phyloP scores from a whole-genome alignment of 2,329 filamentous ascomycete species.

The Zarea fungicola region DNA sequence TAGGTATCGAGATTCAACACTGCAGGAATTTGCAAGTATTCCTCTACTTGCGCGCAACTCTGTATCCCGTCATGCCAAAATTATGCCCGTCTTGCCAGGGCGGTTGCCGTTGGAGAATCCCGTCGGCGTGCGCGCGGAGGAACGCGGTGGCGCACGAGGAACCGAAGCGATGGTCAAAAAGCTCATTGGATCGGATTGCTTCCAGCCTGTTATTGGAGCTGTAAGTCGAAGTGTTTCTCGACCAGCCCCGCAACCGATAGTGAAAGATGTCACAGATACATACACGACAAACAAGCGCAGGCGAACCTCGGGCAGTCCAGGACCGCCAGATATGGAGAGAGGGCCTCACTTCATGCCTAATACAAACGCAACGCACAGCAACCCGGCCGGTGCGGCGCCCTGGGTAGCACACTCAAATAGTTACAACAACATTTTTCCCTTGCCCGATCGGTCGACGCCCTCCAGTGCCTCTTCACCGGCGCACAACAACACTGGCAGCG shows the following conservation, averaged over 20 bases:
- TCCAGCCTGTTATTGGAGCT: constrained; percentile 28
- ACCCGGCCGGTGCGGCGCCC: constrained; percentile 15
- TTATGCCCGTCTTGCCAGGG: constrained; percentile 39
- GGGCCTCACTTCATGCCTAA: background rate
- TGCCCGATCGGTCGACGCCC: constrained; percentile 30
- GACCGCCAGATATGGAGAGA: constrained; percentile 9
- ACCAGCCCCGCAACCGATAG: constrained; percentile 4
- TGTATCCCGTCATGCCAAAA: constrained; percentile 35
- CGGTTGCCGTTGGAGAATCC: constrained; percentile 36
- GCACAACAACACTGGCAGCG: constrained; percentile 19
- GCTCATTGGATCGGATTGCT: constrained; percentile 23
- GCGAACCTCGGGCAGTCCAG: constrained; percentile 24
- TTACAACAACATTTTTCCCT: constrained; percentile 1
- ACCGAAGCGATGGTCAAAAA: constrained; percentile 10
- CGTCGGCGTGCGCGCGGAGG: constrained; percentile 19
- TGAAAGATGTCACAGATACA: constrained; percentile 12
- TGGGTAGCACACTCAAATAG: constrained; percentile 24
- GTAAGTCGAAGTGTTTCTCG: constrained; percentile 26
- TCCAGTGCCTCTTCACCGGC: constrained; percentile 27
- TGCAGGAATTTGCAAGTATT: constrained; percentile 32
- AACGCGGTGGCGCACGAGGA: background rate
- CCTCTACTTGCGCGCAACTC: constrained; percentile 44
- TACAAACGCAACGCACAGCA: background rate
- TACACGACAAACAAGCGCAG: constrained; percentile 29
- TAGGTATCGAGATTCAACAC: constrained; percentile 27